Conservation (phyloP, 257 asterid genomes). For the Ophiorrhiza pumila region DNA sequence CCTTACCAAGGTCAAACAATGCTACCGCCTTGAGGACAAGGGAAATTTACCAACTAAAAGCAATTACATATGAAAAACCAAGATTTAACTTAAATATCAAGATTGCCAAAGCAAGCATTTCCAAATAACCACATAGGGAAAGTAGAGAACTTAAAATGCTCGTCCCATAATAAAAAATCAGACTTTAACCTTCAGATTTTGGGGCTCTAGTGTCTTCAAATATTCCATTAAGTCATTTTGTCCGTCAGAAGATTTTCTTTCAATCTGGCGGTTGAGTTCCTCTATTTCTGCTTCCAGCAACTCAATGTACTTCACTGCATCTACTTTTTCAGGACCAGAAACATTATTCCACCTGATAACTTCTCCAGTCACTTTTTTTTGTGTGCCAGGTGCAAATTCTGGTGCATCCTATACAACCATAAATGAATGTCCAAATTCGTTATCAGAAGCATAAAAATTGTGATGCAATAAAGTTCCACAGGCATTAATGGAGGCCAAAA, state of each 20-base stretch:
- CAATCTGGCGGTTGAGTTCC: conserved; percentile 85
- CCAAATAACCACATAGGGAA: not conserved
- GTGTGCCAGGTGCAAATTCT: conserved; percentile 92
- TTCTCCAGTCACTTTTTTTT: conserved; percentile 92
- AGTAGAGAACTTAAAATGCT: conserved; percentile 9
- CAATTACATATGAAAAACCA: not conserved
- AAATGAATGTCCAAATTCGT: conserved; percentile 21
- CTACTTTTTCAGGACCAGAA: conserved; percentile 84
- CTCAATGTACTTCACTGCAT: conserved; percentile 93
- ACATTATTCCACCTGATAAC: conserved; percentile 91
- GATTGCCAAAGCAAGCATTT: not conserved
- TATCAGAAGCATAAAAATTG: conserved; percentile 6
- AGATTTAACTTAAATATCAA: not conserved
- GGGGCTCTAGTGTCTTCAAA: conserved; percentile 91
- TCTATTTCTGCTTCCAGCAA: conserved; percentile 95
- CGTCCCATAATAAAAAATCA: conserved; percentile 6
- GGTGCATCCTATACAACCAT: conserved; percentile 59
- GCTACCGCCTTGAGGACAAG: not conserved
- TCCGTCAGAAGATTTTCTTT: conserved; percentile 63
- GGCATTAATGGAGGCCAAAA: not conserved
- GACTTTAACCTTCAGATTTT: conserved; percentile 79
- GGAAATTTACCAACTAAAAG: not conserved
- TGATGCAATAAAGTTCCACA: not conserved
- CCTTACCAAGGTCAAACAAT: not conserved
- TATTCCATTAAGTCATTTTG: conserved; percentile 84